phyloP scores from a whole-genome alignment of 371 early-diverging fungal genomes.

The Apophysomyces elegans region DNA sequence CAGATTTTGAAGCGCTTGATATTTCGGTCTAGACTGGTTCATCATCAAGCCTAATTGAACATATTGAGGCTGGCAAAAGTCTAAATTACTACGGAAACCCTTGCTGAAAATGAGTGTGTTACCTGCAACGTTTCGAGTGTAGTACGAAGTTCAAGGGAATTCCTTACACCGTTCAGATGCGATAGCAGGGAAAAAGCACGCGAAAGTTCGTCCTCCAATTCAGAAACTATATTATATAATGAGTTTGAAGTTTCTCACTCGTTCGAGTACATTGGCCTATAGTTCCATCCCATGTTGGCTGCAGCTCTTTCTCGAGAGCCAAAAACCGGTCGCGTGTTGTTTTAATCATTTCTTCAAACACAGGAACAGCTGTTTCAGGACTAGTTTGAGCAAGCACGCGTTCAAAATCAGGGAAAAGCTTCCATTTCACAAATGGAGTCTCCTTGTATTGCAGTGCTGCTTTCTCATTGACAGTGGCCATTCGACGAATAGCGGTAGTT shows the following conservation, averaged over 20 bases:
- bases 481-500: background rate
- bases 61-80: constrained; percentile 43
- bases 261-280: constrained; percentile 54
- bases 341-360: constrained; percentile 50
- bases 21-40: constrained; percentile 65
- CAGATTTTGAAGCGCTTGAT: constrained; percentile 57
- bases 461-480: constrained; percentile 15
- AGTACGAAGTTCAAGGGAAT: constrained; percentile 60
- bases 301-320: constrained; percentile 52
- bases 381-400: constrained; percentile 37
- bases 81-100: background rate
- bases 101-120: background rate
- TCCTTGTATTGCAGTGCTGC: constrained; percentile 16
- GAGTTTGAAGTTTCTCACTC: background rate
- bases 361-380: constrained; percentile 59
- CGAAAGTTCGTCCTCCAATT: constrained; percentile 59
- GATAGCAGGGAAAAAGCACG: constrained; percentile 61
- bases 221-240: constrained; percentile 44
- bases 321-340: constrained; percentile 51
- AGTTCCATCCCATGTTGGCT: constrained; percentile 68
- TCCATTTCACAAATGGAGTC: constrained; percentile 56
- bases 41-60: constrained; percentile 58
- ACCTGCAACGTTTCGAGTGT: constrained; percentile 60
- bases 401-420: constrained; percentile 61
- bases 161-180: constrained; percentile 66